Evolutionary conservation across 176 grass and related monocot genomes (phyloP).

Genomic region (Paspalum notatum): DNA sequence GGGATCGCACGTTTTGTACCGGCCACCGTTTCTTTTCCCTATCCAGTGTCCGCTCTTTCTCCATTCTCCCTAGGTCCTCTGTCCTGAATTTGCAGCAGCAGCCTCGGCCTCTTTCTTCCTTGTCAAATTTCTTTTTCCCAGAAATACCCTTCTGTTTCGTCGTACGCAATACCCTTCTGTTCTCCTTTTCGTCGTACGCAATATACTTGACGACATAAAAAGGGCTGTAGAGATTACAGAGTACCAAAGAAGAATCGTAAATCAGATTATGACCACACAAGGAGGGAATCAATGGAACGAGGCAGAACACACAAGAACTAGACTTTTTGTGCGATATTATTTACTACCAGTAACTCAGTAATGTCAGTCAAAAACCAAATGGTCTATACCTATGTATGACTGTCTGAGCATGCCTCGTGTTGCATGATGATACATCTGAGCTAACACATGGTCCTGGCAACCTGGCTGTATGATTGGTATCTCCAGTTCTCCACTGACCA

Average conservation of each 20-base stretch:
- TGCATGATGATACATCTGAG: not conserved
- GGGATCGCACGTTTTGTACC: too few species aligned
- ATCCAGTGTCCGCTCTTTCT: too few species aligned
- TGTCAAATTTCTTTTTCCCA: too few species aligned
- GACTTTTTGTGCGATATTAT: not conserved
- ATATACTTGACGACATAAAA: not conserved
- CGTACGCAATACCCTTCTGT: too few species aligned
- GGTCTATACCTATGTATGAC: not conserved
- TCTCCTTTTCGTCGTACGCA: not conserved
- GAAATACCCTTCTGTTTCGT: too few species aligned
- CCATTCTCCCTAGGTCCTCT: too few species aligned
- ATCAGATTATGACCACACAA: not conserved
- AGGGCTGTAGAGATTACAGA: not conserved
- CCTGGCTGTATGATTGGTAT: not conserved
- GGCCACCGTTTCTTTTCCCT: too few species aligned
- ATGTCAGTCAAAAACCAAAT: not conserved
- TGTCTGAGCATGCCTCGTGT: not conserved
- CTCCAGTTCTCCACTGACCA: not conserved
- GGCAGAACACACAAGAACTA: too few species aligned
- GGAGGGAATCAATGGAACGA: not conserved
- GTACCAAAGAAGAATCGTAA: not conserved
- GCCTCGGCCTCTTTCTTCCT: too few species aligned
- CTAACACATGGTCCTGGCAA: not conserved
- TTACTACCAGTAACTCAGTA: not conserved
- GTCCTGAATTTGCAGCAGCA: too few species aligned